Conservation (phyloP, 768 basidiomycete genomes). For the Lactarius vividus region DNA sequence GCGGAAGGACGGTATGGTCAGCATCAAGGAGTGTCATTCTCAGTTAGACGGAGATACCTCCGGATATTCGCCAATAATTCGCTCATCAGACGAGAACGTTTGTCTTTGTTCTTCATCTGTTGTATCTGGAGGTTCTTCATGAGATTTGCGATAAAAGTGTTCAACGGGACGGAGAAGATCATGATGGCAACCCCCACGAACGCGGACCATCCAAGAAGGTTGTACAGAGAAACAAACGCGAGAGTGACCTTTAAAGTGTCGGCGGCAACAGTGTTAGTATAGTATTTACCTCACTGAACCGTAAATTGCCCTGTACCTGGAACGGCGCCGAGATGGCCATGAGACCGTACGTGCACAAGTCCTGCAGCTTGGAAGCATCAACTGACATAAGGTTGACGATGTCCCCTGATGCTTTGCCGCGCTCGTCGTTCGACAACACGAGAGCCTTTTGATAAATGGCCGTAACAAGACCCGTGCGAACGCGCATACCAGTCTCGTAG, state of each 20-base stretch:
- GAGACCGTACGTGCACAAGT: constrained; percentile 78
- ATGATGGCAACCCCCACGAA: constrained; percentile 89
- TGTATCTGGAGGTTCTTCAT: constrained; percentile 75
- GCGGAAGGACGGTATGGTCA: background rate
- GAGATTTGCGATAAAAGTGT: constrained; percentile 65
- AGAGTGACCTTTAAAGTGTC: constrained; percentile 58
- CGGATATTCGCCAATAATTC: constrained; percentile 92
- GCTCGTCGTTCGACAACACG: constrained; percentile 82
- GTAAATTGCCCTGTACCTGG: constrained; percentile 47
- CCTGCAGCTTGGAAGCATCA: constrained; percentile 74
- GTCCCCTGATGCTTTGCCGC: constrained; percentile 79
- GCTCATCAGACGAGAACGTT: constrained; percentile 82
- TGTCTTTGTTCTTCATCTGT: constrained; percentile 94
- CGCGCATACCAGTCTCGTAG: constrained; percentile 88
- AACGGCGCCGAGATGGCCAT: constrained; percentile 84
- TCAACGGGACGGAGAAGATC: constrained; percentile 76
- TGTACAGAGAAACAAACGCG: constrained; percentile 88
- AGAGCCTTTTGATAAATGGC: constrained; percentile 85
- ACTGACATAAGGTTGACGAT: constrained; percentile 95
- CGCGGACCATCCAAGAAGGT: constrained; percentile 87
- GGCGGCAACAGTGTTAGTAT: background rate
- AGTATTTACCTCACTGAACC: background rate
- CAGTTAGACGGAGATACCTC: constrained; percentile 42
- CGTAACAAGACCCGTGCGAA: constrained; percentile 83
- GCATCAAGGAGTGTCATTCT: background rate